Percentiles rank a stretch among this genome's conserved stretches.
Evolutionary conservation across 257 asterid genomes (phyloP).

Genomic region (Nicotiana attenuata): DNA sequence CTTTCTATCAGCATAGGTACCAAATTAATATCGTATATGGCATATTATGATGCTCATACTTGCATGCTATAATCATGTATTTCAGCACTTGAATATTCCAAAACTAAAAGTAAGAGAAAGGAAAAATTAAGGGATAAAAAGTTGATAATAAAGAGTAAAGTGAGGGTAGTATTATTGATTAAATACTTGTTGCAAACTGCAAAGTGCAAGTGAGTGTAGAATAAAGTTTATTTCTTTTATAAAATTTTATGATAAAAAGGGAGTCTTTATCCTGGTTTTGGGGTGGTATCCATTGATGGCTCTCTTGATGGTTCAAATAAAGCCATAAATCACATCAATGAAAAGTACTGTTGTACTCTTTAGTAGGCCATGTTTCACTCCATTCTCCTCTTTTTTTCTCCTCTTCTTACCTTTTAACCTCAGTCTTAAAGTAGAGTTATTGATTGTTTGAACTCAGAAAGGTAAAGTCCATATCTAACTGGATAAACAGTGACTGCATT

Average conservation of each 20-base stretch:
- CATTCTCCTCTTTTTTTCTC: neutral
- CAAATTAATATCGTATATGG: too few species aligned
- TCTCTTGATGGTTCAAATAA: slow-evolving; percentile 45
- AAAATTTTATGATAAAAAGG: slow-evolving; percentile 9
- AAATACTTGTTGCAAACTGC: slow-evolving; percentile 3
- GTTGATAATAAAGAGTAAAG: slow-evolving; percentile 21
- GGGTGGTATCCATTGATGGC: slow-evolving; percentile 29
- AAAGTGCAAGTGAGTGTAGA: neutral
- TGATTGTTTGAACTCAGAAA: slow-evolving; percentile 30
- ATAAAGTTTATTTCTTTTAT: slow-evolving; percentile 6
- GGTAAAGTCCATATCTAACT: neutral
- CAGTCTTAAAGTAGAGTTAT: slow-evolving; percentile 20
- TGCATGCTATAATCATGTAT: slow-evolving; percentile 3
- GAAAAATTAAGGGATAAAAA: neutral
- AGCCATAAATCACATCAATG: slow-evolving; percentile 63
- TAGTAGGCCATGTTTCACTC: slow-evolving; percentile 2
- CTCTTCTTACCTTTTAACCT: slow-evolving; percentile 25
- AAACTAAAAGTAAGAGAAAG: neutral
- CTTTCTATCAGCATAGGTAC: too few species aligned
- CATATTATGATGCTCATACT: neutral
- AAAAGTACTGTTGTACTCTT: slow-evolving; percentile 40
- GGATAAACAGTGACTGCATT: neutral
- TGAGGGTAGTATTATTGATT: slow-evolving; percentile 1
- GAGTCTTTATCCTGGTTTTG: slow-evolving; percentile 25
- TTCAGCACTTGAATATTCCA: slow-evolving; percentile 1